phyloP scores from a whole-genome alignment of 2,329 filamentous ascomycete genomes.

The Ceratocystis eucalypticola region DNA sequence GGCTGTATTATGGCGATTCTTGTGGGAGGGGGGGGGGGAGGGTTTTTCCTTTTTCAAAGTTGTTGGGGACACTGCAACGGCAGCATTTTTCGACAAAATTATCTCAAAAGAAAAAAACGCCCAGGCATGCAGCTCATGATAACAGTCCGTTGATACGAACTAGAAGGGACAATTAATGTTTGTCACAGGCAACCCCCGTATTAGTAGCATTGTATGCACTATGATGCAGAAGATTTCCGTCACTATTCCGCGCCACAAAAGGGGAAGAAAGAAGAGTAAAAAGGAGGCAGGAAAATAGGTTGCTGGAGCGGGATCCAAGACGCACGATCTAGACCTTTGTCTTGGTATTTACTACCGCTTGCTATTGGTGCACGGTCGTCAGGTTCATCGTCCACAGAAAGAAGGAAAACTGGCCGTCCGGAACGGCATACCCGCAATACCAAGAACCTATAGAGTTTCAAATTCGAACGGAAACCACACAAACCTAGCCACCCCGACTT shows the following conservation, averaged over 20 bases:
- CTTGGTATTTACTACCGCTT: neutral
- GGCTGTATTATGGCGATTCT: neutral
- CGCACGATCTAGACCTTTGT: neutral
- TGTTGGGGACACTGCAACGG: neutral
- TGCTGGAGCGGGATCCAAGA: neutral
- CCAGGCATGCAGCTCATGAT: neutral
- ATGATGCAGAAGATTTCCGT: neutral
- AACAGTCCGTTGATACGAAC: neutral
- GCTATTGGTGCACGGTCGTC: neutral
- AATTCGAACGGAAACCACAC: neutral
- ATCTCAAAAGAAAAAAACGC: neutral
- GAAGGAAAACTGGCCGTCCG: neutral
- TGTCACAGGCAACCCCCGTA: neutral
- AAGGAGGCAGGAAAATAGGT: neutral
- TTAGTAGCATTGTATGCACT: neutral
- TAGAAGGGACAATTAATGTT: neutral
- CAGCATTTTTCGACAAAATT: constrained; percentile 3
- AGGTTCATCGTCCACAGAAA: neutral
- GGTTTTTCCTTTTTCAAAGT: too few relatives aligned
- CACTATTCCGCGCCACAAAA: neutral
- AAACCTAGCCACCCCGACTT: neutral
- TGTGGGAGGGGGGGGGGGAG: too few relatives aligned
- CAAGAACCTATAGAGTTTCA: neutral
- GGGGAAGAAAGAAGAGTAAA: neutral
- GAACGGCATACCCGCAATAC: neutral